Evolutionary conservation across 208 protist genomes (phyloP).

Genomic region (Angomonas deanei): DNA sequence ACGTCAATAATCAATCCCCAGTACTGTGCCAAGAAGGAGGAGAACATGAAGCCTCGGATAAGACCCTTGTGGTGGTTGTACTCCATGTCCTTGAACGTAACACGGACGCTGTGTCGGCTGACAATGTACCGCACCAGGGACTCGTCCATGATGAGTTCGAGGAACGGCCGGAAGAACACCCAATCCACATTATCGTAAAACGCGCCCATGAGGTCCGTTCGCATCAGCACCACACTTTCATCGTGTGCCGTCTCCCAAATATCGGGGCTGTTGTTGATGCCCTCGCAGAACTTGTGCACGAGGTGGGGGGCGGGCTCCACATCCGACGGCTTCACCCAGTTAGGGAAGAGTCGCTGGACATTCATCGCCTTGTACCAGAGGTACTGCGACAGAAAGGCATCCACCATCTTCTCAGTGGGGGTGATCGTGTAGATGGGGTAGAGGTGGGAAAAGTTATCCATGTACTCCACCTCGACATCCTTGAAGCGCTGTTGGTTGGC

Average conservation of each 20-base stretch:
- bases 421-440: constrained; percentile 99
- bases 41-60: constrained; percentile 99
- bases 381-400: constrained; percentile 99
- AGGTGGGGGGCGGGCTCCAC: constrained; percentile 98
- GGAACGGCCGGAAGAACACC: constrained; percentile 98
- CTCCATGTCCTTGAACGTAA: constrained; percentile 99
- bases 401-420: constrained; percentile 99
- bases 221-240: constrained; percentile 97
- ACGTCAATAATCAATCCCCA: constrained; percentile 99
- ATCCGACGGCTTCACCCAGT: constrained; percentile 99
- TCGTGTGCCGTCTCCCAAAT: constrained; percentile 97
- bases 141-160: constrained; percentile 99
- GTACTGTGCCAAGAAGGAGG: constrained; percentile 99
- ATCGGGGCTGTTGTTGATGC: constrained; percentile 99
- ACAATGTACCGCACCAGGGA: constrained; percentile 99
- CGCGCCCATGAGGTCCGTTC: constrained; percentile 95
- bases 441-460: constrained; percentile 99
- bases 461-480: constrained; percentile 98
- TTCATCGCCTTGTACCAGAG: constrained; percentile 99
- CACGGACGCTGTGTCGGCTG: constrained; percentile 99
- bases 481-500: constrained; percentile 99
- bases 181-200: constrained; percentile 99
- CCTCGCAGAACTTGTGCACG: constrained; percentile 99
- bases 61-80: constrained; percentile 99
- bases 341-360: constrained; percentile 99